Conservation (phyloP, 352 stramenopile genomes). For the Phytopythium chamaehyphon region DNA sequence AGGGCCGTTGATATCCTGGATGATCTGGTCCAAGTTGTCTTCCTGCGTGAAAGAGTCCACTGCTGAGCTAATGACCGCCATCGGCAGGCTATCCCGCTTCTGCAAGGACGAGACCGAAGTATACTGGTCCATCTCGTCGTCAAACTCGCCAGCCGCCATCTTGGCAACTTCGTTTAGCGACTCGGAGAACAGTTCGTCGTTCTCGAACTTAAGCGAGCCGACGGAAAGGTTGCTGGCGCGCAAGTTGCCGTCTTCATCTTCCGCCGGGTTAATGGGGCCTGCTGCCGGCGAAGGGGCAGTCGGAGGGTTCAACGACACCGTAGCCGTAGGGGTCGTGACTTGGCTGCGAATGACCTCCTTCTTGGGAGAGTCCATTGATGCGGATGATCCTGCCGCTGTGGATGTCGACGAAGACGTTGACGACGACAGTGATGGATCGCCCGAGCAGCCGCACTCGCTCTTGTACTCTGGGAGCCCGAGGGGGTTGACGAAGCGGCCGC, state of each 20-base stretch:
- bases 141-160: slow-evolving; percentile 17
- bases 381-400: slow-evolving; percentile 13
- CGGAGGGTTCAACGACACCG: slow-evolving; percentile 18
- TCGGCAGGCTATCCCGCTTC: slow-evolving; percentile 66
- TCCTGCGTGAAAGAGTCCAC: slow-evolving; percentile 74
- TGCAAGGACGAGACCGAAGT: slow-evolving; percentile 14
- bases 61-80: slow-evolving; percentile 56
- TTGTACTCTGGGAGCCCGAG: slow-evolving; percentile 65
- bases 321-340: slow-evolving; percentile 28
- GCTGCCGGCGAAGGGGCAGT: slow-evolving; percentile 26
- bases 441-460: slow-evolving; percentile 69
- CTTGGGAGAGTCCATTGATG: slow-evolving; percentile 22
- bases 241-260: slow-evolving; percentile 27
- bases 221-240: slow-evolving; percentile 65
- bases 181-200: slow-evolving; percentile 60
- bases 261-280: slow-evolving; percentile 22
- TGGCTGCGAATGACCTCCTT: slow-evolving; percentile 35
- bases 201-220: slow-evolving; percentile 68
- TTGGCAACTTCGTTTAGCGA: slow-evolving; percentile 43
- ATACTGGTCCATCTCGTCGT: neutral
- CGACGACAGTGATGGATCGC: neutral
- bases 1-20: slow-evolving; percentile 64
- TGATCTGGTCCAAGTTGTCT: slow-evolving; percentile 73
- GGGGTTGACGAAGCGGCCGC: slow-evolving; percentile 78
- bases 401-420: neutral